Conservation (phyloP, 2,329 filamentous ascomycete species). For the Fusarium solani-melongenae region DNA sequence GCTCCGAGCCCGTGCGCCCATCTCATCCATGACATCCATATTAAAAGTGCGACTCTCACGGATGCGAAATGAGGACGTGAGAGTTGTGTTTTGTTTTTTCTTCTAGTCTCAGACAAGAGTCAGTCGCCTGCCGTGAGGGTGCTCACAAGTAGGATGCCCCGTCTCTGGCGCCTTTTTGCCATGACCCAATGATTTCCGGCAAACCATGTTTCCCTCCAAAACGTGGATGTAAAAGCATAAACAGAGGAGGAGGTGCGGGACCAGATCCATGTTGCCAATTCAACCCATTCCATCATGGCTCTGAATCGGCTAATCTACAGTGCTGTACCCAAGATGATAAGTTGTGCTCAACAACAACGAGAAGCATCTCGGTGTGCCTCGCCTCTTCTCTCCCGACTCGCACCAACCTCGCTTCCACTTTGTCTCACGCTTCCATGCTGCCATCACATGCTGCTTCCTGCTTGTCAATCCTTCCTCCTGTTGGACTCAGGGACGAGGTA, state of each 20-base stretch:
- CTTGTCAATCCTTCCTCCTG: conserved; percentile 27
- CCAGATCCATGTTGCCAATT: conserved; percentile 16
- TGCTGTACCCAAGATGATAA: background rate
- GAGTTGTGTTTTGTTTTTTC: background rate
- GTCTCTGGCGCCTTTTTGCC: conserved; percentile 9
- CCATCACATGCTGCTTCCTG: conserved; percentile 28
- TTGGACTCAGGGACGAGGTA: conserved; percentile 32
- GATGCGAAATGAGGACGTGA: conserved; percentile 11
- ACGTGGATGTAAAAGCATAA: conserved; percentile 29
- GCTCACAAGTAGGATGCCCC: conserved; percentile 6
- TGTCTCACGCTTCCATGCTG: conserved; percentile 13
- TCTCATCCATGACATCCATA: conserved; percentile 2
- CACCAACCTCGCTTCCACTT: conserved; percentile 13
- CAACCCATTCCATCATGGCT: conserved; percentile 24
- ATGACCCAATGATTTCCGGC: conserved; percentile 9
- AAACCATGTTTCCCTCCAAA: conserved; percentile 22
- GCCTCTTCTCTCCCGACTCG: background rate
- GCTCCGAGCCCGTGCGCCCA: conserved; percentile 23
- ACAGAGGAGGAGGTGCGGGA: conserved; percentile 24
- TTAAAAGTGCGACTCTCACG: background rate
- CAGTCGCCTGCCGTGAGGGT: conserved; percentile 15
- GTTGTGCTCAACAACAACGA: background rate
- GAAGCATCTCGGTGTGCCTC: background rate
- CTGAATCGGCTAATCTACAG: conserved; percentile 4
- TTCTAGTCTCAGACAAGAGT: conserved; percentile 30